A percentile compares a stretch with the other conserved stretches of the same genome.
These are phyloP conservation scores for Paecilomyces formosus DNA, from an alignment of 2,329 filamentous ascomycete genomes.

Conservation along the genomic window DNA sequence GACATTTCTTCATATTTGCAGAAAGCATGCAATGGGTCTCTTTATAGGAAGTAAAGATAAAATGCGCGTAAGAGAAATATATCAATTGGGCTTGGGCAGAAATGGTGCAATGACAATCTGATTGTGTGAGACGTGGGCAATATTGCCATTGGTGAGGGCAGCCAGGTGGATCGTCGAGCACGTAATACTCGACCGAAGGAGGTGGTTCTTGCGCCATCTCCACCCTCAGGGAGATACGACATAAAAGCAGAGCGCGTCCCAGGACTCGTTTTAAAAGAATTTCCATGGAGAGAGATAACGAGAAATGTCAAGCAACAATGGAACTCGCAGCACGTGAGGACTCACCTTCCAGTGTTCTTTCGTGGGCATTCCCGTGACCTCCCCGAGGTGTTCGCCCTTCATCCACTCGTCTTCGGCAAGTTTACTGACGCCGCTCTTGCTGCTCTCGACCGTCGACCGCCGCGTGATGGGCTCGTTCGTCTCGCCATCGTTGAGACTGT, in stretches of 20 bases:
- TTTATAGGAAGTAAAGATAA: not conserved
- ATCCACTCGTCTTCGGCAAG: slow-evolving; percentile 47
- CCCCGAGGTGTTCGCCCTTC: slow-evolving; percentile 45
- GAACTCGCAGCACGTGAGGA: slow-evolving; percentile 7
- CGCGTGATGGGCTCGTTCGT: slow-evolving; percentile 26
- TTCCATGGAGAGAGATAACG: not conserved
- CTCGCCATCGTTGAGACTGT: slow-evolving; percentile 35
- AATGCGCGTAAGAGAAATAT: not conserved
- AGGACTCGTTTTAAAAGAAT: not conserved
- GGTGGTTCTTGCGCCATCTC: not conserved
- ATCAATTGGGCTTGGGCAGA: not conserved
- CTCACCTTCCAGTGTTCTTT: slow-evolving; percentile 60
- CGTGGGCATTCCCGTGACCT: slow-evolving; percentile 53
- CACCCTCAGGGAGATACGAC: not conserved
- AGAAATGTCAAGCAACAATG: slow-evolving; percentile 5
- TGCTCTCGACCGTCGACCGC: slow-evolving; percentile 33
- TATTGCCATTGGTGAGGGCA: not conserved
- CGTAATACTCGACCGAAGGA: not conserved
- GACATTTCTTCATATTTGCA: not conserved
- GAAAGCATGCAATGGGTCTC: not conserved
- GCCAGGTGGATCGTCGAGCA: not conserved
- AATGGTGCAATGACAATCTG: not conserved
- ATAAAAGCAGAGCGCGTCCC: not conserved
- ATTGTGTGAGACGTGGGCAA: not conserved
- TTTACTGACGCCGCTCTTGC: slow-evolving; percentile 37